Evolutionary conservation across 129 eudicot species (phyloP).

Genomic region (Lactuca sativa): DNA sequence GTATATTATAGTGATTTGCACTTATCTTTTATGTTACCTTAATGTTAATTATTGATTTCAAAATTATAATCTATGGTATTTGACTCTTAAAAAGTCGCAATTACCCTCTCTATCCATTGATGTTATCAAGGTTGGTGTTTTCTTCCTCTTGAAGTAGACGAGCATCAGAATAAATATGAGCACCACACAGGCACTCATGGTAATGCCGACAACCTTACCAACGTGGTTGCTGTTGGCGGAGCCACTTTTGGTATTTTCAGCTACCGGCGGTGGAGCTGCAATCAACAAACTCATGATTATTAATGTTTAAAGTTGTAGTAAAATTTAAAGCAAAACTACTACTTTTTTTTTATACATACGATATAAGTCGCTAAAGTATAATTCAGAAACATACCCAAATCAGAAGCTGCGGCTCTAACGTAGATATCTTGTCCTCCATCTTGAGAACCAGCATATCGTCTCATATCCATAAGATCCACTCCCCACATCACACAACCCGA

Average conservation of each 20-base stretch:
- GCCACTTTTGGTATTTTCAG: slow-evolving; percentile 24
- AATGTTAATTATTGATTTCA: not conserved
- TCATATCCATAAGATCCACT: slow-evolving; percentile 61
- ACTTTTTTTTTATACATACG: not conserved
- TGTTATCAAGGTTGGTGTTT: not conserved
- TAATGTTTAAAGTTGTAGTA: not conserved
- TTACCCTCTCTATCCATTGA: slow-evolving; percentile 33
- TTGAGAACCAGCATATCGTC: slow-evolving; percentile 54
- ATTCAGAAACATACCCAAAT: slow-evolving; percentile 50
- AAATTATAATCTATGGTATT: not conserved
- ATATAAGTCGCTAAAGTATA: not conserved
- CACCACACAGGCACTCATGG: slow-evolving; percentile 29
- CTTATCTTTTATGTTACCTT: not conserved
- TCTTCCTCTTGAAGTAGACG: slow-evolving; percentile 34
- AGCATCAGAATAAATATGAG: slow-evolving; percentile 27
- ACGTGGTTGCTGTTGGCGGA: slow-evolving; percentile 31
- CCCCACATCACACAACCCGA: slow-evolving; percentile 76
- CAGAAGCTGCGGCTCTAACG: slow-evolving; percentile 57
- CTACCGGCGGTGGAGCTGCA: slow-evolving; percentile 40
- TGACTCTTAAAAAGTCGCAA: not conserved
- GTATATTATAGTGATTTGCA: no score
- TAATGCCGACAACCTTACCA: slow-evolving; percentile 30
- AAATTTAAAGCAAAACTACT: no score
- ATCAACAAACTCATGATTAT: not conserved
- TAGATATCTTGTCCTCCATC: slow-evolving; percentile 73